Evolutionary conservation across 345 rosid species (phyloP).

Genomic region (Arabis hirsuta): DNA sequence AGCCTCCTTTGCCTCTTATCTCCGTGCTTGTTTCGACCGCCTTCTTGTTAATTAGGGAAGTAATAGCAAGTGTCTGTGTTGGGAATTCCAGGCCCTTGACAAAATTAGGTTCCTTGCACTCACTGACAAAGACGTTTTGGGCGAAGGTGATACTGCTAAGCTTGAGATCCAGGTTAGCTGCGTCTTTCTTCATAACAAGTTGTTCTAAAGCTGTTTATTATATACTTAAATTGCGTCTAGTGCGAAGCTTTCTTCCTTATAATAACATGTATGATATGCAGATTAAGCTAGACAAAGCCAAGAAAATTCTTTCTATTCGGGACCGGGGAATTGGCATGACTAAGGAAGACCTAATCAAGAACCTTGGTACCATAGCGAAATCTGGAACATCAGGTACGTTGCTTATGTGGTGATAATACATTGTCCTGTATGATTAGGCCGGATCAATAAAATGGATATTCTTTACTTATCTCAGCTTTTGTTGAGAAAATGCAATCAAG

Average conservation of each 20-base stretch:
- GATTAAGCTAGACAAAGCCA: slow-evolving; percentile 94
- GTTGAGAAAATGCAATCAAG: slow-evolving; percentile 98
- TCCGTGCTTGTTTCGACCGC: not conserved
- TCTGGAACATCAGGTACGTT: slow-evolving; percentile 96
- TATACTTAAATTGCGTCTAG: not conserved
- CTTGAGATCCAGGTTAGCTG: slow-evolving; percentile 90
- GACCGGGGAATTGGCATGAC: slow-evolving; percentile 99
- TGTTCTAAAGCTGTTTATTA: not conserved
- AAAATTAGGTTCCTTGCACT: slow-evolving; percentile 94
- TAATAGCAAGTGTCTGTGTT: slow-evolving; percentile 24
- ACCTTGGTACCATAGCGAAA: slow-evolving; percentile 97
- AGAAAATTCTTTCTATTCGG: slow-evolving; percentile 81
- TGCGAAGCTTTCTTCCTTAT: not conserved
- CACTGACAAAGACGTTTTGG: slow-evolving; percentile 89
- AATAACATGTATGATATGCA: slow-evolving; percentile 40
- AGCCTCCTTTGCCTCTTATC: slow-evolving; percentile 24
- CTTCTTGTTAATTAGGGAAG: not conserved
- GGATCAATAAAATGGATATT: not conserved
- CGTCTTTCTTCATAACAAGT: not conserved
- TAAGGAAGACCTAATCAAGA: slow-evolving; percentile 93
- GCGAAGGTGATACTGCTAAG: slow-evolving; percentile 89
- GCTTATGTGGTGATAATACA: not conserved
- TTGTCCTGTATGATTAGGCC: not conserved
- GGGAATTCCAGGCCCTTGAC: slow-evolving; percentile 73
- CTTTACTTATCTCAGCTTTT: slow-evolving; percentile 60